These are phyloP conservation scores for Orychophragmus violaceus DNA, from an alignment of 345 rosid genomes.

Conservation along the genomic window DNA sequence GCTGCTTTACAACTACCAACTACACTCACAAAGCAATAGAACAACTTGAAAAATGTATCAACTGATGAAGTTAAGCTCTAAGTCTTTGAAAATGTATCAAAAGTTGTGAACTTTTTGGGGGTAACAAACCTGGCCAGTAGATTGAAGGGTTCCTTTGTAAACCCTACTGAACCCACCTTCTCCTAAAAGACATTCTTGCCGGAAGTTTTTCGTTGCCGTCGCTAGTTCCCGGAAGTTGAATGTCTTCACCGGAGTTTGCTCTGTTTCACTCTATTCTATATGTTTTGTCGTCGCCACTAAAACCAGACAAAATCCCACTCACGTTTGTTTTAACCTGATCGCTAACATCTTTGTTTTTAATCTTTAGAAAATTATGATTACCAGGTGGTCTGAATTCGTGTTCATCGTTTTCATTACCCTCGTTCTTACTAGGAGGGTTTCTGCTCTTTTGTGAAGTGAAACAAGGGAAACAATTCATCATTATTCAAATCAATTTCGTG, in stretches of 20 bases:
- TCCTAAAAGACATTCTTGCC: slow-evolving; percentile 60
- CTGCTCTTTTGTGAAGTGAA: slow-evolving; percentile 44
- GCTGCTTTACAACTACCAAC: slow-evolving; percentile 69
- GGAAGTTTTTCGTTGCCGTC: slow-evolving; percentile 70
- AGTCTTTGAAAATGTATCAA: not conserved
- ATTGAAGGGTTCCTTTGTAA: slow-evolving; percentile 62
- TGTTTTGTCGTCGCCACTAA: slow-evolving; percentile 30
- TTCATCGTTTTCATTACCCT: slow-evolving; percentile 4
- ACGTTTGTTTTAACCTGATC: too few species aligned
- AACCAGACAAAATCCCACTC: not conserved
- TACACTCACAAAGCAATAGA: slow-evolving; percentile 17
- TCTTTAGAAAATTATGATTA: not conserved
- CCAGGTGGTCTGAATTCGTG: slow-evolving; percentile 22
- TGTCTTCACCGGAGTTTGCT: slow-evolving; percentile 3
- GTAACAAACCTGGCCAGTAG: slow-evolving; percentile 49
- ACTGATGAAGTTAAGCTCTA: too few species aligned
- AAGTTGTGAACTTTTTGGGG: not conserved
- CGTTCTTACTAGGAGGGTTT: slow-evolving; percentile 13
- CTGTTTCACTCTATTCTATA: slow-evolving; percentile 1
- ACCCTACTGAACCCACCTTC: slow-evolving; percentile 82
- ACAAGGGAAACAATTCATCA: slow-evolving; percentile 78
- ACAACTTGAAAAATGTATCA: too few species aligned
- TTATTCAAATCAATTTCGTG: not conserved
- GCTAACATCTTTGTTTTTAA: not conserved
- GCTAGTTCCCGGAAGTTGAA: slow-evolving; percentile 66